phyloP scores from a whole-genome alignment of 805 yeast species.

The Kregervanrija fluxuum region DNA sequence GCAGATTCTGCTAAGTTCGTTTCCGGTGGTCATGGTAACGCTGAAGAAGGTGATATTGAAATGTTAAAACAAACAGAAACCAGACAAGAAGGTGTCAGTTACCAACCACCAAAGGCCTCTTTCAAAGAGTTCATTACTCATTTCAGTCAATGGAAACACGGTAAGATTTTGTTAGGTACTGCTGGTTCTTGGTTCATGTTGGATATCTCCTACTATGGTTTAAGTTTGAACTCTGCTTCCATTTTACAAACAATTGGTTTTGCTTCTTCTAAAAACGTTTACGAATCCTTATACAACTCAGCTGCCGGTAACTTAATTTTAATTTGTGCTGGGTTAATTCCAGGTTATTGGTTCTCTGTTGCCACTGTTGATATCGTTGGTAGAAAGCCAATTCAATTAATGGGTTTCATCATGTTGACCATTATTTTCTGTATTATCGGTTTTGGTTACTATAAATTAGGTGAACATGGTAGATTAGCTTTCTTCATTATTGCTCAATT shows the following conservation, averaged over 20 bases:
- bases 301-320: conserved; percentile 91
- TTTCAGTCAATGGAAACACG: conserved; percentile 81
- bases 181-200: conserved; percentile 88
- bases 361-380: conserved; percentile 78
- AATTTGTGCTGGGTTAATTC: conserved; percentile 91
- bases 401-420: conserved; percentile 68
- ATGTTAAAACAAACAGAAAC: conserved; percentile 41
- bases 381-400: conserved; percentile 74
- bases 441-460: conserved; percentile 69
- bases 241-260: conserved; percentile 81
- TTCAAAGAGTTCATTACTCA: conserved; percentile 63
- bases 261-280: conserved; percentile 65
- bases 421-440: conserved; percentile 72
- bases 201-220: conserved; percentile 88
- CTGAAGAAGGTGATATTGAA: conserved; percentile 36
- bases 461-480: conserved; percentile 62
- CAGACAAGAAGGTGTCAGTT: conserved; percentile 27
- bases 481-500: conserved; percentile 76
- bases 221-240: conserved; percentile 73
- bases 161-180: conserved; percentile 78
- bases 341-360: conserved; percentile 86
- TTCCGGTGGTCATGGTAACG: conserved; percentile 45
- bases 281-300: conserved; percentile 61
- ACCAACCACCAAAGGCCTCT: conserved; percentile 74
- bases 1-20: conserved; percentile 48